Base-by-base conservation (phyloP, 805 yeast genomes). In the Yarrowia deformans region DNA sequence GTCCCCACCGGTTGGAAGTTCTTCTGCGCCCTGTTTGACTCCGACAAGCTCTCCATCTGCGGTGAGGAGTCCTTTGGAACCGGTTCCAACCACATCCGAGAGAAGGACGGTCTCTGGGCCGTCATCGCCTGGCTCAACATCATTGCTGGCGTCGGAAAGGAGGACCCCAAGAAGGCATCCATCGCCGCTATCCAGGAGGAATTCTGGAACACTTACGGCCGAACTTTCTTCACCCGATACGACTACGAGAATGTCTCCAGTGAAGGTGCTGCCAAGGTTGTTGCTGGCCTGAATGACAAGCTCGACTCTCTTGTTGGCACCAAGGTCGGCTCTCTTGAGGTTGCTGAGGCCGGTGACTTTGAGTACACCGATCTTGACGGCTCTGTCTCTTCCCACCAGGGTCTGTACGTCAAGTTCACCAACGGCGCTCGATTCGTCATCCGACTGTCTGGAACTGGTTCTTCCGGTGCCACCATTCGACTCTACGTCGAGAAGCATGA, bases 1-100 rank as follows among this genome's bases (percentile, higher is more conserved):
- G 98, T 95, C 7, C 99, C 99, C 69, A 94, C 99, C 19, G 99
- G 98, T 43, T 94, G 99, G 99, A 94, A 94, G 81, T 94, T 94
- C 78, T 94, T 94, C 85, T 93, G 98, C 81, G 94, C 97, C 5
- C 82, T 94, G 73, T 94, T 94, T 75, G 99, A 94, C 77, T 93
- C 97, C 48, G 87, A 91, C 76, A 93, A 93, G 81, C 85, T 94
- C 74, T 90, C 97, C 70, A 94, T 94, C 77, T 94, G 99, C 81
- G 99, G 99, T 74, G 99, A 94, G 81, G 99, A 94, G 81, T 90
- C 97, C 39, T 94, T 94, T 75, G 99, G 99, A 76, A 94, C 99
- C 37, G 99, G 99, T 55, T 93, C 98, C 19, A 90, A 94, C 81
- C 99, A 94, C 77, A 90, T 95, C 73, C 90, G 99, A 78, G 99